Evolutionary conservation across 148 eudicot species (phyloP).

Genomic region (Rhododendron kiyosumense): DNA sequence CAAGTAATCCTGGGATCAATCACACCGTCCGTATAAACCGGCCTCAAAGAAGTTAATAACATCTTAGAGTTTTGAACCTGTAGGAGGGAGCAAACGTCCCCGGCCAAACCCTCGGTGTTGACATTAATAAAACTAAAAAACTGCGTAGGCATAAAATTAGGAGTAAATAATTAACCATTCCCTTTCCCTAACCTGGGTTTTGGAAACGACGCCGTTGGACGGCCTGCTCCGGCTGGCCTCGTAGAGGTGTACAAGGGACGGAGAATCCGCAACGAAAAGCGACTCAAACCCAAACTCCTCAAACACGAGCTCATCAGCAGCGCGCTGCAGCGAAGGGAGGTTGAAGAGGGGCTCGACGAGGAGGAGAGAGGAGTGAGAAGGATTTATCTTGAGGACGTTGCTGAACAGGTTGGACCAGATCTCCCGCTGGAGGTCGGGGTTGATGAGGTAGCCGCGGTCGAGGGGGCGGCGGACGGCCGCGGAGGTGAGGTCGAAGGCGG

Average conservation of each 20-base stretch:
- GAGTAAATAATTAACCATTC: no score
- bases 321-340: conserved; percentile 49
- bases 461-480: conserved; percentile 77
- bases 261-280: conserved; percentile 54
- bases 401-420: conserved; percentile 81
- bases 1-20: no score
- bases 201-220: conserved; percentile 47
- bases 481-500: conserved; percentile 63
- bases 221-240: conserved; percentile 59
- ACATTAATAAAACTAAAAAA: no score
- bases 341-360: conserved; percentile 66
- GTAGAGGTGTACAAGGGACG: conserved; percentile 64
- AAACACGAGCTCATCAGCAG: conserved; percentile 62
- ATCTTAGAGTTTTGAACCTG: no score
- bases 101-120: no score
- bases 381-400: conserved; percentile 30
- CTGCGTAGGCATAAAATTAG: no score
- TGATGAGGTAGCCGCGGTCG: conserved; percentile 83
- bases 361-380: conserved; percentile 48
- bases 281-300: conserved; percentile 74
- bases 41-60: no score
- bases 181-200: conserved; percentile 23
- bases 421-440: conserved; percentile 76
- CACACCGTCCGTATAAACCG: no score
- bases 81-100: no score